These are phyloP conservation scores for Paecilomyces sp. DNA, from an alignment of 2,329 filamentous ascomycete genomes.

Conservation along the genomic window DNA sequence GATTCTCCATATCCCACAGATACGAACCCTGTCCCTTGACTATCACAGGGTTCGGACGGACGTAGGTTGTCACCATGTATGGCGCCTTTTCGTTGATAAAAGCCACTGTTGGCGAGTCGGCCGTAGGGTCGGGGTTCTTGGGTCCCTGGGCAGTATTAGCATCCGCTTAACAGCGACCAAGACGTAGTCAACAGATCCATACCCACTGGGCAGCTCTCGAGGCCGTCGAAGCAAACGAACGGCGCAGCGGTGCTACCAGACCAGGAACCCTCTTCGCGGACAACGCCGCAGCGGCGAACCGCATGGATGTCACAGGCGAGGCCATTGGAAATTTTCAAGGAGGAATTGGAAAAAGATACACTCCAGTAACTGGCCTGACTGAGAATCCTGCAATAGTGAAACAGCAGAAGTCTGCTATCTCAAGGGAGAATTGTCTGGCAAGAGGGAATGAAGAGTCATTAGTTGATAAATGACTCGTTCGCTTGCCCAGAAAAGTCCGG, in stretches of 20 bases:
- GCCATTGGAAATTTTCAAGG: slow-evolving; percentile 1
- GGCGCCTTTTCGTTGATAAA: slow-evolving; percentile 69
- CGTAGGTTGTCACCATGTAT: slow-evolving; percentile 95
- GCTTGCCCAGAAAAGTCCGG: slow-evolving; percentile 5
- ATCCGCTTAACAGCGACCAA: background rate
- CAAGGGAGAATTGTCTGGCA: background rate
- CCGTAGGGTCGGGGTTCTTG: slow-evolving; percentile 63
- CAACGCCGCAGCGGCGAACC: slow-evolving; percentile 12
- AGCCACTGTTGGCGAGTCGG: slow-evolving; percentile 66
- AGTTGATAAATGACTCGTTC: background rate
- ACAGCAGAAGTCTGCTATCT: background rate
- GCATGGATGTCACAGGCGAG: background rate
- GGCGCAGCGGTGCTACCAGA: slow-evolving; percentile 25
- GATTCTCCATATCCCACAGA: slow-evolving; percentile 82
- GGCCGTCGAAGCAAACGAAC: slow-evolving; percentile 23
- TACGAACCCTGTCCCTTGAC: slow-evolving; percentile 80
- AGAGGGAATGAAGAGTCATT: background rate
- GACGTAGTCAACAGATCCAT: background rate
- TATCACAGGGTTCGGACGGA: slow-evolving; percentile 83
- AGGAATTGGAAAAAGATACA: slow-evolving; percentile 1
- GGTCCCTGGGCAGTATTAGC: slow-evolving; percentile 25
- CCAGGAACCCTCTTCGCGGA: slow-evolving; percentile 20
- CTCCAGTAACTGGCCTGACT: background rate
- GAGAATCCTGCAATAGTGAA: slow-evolving; percentile 1
- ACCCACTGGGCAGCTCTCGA: slow-evolving; percentile 17